Evolutionary conservation across 148 eudicot genomes (phyloP).

Genomic region (Heliosperma pusillum): DNA sequence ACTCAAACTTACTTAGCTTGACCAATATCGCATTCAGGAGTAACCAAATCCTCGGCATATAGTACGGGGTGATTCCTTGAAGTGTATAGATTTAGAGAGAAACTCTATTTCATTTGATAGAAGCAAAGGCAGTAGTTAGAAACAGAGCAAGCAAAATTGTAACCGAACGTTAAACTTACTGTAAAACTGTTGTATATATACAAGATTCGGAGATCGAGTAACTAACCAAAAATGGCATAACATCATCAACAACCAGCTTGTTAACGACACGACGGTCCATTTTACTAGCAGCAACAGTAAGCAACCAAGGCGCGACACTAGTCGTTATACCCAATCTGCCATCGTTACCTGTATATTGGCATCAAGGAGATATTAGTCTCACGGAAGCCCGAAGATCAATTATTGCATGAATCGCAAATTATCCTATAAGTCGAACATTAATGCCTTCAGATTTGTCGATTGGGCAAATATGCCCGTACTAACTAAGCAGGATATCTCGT

Average conservation of each 20-base stretch:
- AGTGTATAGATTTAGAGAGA: neutral
- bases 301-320: slow-evolving; percentile 8
- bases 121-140: neutral
- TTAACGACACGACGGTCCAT: neutral
- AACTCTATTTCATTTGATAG: neutral
- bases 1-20: slow-evolving; percentile 2
- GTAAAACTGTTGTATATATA: neutral
- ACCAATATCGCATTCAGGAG: neutral
- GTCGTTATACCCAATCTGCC: neutral
- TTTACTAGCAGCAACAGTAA: slow-evolving; percentile 1
- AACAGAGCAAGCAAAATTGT: neutral
- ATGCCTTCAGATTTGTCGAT: no score
- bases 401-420: no score
- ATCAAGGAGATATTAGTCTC: neutral
- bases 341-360: neutral
- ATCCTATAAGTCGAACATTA: no score
- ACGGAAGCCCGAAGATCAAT: no score
- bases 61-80: neutral
- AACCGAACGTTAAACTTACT: neutral
- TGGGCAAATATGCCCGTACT: no score
- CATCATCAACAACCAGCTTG: neutral
- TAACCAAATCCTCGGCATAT: neutral
- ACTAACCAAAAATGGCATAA: neutral
- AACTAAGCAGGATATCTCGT: no score
- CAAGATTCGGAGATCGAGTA: neutral